phyloP scores from a whole-genome alignment of 148 eudicot species.

The Diospyros kaki region DNA sequence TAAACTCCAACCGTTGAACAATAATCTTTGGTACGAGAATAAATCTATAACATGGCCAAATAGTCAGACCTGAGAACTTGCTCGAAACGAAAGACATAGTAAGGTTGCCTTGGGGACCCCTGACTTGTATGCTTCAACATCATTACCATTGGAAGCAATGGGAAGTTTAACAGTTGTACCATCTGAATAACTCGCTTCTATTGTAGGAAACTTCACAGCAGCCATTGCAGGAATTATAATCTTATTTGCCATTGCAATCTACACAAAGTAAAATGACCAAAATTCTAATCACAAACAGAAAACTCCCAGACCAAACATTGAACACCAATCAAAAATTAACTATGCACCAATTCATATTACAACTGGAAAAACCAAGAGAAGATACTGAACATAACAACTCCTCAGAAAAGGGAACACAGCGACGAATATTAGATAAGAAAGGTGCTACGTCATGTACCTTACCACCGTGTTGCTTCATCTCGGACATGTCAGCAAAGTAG shows the following conservation, averaged over 20 bases:
- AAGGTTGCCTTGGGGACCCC: conserved; percentile 63
- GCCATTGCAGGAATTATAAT: conserved; percentile 57
- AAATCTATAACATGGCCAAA: not conserved
- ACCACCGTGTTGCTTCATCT: conserved; percentile 82
- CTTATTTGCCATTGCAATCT: conserved; percentile 86
- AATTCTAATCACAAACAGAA: conserved; percentile 8
- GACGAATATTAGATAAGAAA: no score
- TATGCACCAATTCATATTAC: not conserved
- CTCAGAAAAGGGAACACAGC: no score
- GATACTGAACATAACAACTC: no score
- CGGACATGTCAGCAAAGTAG: conserved; percentile 86
- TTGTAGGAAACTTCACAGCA: conserved; percentile 79
- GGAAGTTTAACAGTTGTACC: conserved; percentile 67
- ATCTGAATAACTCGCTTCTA: conserved; percentile 62
- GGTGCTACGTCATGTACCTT: conserved; percentile 40
- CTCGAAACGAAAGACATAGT: conserved; percentile 80
- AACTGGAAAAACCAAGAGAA: no score
- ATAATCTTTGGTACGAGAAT: no score
- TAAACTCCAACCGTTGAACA: no score
- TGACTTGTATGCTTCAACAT: conserved; percentile 23
- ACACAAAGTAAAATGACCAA: conserved; percentile 20
- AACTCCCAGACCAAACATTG: not conserved
- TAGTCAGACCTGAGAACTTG: conserved; percentile 70
- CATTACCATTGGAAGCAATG: conserved; percentile 33
- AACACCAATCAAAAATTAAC: not conserved